Evolutionary conservation across 208 protist genomes (phyloP).

Genomic region (Acanthamoeba culbertsoni): DNA sequence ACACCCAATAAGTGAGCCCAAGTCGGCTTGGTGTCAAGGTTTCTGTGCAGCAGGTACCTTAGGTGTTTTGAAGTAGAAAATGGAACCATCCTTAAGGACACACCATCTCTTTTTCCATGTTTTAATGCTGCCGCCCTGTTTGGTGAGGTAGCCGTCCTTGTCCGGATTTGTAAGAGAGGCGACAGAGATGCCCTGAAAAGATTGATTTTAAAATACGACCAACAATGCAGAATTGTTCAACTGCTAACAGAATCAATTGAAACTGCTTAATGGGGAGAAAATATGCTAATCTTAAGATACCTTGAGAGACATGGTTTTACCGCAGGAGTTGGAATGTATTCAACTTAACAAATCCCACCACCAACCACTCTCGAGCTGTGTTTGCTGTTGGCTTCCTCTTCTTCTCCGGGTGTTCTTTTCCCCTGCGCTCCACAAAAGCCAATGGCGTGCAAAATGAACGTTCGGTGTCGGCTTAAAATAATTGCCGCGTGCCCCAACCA

Average conservation of each 20-base stretch:
- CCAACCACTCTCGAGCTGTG: background rate
- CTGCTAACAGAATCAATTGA: too few species aligned
- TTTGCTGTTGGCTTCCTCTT: background rate
- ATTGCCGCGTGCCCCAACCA: background rate
- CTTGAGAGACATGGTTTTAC: slow-evolving; percentile 13
- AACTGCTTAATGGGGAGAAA: too few species aligned
- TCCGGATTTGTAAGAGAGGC: background rate
- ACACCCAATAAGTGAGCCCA: too few species aligned
- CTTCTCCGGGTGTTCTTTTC: background rate
- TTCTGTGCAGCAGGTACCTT: too few species aligned
- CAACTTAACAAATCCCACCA: background rate
- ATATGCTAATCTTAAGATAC: background rate
- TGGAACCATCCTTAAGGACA: background rate
- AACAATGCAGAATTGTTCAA: too few species aligned
- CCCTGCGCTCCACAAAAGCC: background rate
- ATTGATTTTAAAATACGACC: too few species aligned
- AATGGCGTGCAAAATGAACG: background rate
- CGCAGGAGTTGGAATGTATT: background rate
- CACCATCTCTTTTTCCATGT: slow-evolving; percentile 42
- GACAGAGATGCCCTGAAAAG: slow-evolving; percentile 21
- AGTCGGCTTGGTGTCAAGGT: too few species aligned
- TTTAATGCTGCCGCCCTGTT: slow-evolving; percentile 7
- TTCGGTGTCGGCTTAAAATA: background rate
- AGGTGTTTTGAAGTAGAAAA: slow-evolving; percentile 27
- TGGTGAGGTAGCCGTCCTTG: slow-evolving; percentile 43